Evolutionary conservation across 1,284 basidiomycete genomes (phyloP).

Genomic region (Albatrellus sp.): DNA sequence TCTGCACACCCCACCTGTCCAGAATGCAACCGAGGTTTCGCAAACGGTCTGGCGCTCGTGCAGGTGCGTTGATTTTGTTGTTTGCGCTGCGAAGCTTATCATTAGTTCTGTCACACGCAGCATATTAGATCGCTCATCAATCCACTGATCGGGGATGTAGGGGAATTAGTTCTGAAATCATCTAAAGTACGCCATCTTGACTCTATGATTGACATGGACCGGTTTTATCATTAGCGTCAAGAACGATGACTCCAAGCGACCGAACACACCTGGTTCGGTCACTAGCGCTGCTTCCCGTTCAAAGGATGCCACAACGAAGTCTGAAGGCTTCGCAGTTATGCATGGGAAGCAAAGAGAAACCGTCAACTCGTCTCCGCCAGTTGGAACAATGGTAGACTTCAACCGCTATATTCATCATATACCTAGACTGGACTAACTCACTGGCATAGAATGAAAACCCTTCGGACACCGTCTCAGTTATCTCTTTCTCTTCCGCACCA

Average conservation of each 20-base stretch:
- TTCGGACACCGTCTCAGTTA: too few species aligned
- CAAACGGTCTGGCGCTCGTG: conserved; percentile 8
- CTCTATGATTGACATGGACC: conserved; percentile 5
- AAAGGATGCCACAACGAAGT: too few species aligned
- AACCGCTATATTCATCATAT: too few species aligned
- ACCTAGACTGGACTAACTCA: too few species aligned
- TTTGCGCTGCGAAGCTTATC: not conserved
- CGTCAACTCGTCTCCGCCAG: too few species aligned
- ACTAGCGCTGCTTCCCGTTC: too few species aligned
- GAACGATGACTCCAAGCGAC: not conserved
- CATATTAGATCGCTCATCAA: conserved; percentile 13
- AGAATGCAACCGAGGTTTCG: conserved; percentile 11
- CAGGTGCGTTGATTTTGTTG: conserved; percentile 4
- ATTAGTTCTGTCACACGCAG: conserved; percentile 3
- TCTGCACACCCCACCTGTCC: conserved; percentile 10
- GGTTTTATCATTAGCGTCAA: conserved; percentile 4
- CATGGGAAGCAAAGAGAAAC: too few species aligned
- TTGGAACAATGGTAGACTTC: too few species aligned
- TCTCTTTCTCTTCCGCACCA: too few species aligned
- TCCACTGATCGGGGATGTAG: conserved; percentile 8
- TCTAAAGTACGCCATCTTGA: conserved; percentile 3
- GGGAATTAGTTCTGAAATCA: conserved; percentile 8
- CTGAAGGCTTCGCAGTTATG: too few species aligned
- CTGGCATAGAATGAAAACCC: too few species aligned
- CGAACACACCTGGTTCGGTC: too few species aligned